Base-by-base conservation (phyloP, 768 basidiomycete genomes). In the Chalciporus piperatus region DNA sequence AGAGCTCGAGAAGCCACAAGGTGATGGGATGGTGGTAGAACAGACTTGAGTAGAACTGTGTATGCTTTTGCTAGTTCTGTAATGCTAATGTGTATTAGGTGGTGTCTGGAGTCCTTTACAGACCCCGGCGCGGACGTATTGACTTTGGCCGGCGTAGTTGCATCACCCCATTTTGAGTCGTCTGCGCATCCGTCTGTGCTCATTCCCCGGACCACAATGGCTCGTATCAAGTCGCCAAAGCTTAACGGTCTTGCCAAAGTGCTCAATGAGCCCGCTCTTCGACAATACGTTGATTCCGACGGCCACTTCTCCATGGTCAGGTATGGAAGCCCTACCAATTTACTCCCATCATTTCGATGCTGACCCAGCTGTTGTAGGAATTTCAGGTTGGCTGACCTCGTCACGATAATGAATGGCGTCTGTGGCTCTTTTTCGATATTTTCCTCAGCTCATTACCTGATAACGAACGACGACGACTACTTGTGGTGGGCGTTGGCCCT, bases 331-430 rank as follows among this genome's bases (percentile, higher is more conserved):
- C 52, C 30, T 45, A 23, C 22, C n/a, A 39, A 23, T n/a, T n/a
- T n/a, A 28, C 51, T 42, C 41, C 27, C 48, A 45, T 41, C 48
- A 47, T 52, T 69, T 56, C 47, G 30, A 44, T 56, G 45, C 56
- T 60, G 46, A 57, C 53, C 48, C 35, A 37, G 41, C 38, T 37
- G 47, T 50, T 54, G 40, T 61, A 97, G 97, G 61, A 98, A 98
- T 71, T 99, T 99, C 68, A 91, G 95, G 47, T 82, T 98, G 23
- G 97, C 97, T 58, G 97, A 99, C 75, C 80, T 97, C 46, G 93
- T 99, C 61, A 99, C 97, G 32, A 93, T 99, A 58, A 94, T 95
- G 87, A 99, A 99, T 67, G 97, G 97, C 41, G 88, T 98, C 70
- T 99, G 97, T 73, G 97, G 97, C 51, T 89, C 90, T 16, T 87